Evolutionary conservation across 768 basidiomycete species (phyloP), one percentile per base, ranked within the genome.

Genomic region (Omphalotus guepiniiformis): DNA sequence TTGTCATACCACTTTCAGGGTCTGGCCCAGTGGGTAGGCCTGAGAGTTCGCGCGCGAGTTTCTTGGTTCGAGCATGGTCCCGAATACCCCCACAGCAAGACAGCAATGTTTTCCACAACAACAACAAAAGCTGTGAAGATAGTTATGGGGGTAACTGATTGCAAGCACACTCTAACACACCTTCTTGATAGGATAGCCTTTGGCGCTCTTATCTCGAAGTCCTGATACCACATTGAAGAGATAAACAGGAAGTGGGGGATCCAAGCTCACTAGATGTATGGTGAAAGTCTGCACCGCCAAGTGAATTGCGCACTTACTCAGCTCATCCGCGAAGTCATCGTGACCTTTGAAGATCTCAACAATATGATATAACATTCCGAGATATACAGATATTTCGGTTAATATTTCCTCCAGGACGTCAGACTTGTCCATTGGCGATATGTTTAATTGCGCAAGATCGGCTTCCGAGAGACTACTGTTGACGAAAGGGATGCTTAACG

Each of bases 181-280:
- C 79, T 97, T 97, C 70, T 98, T 99, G 57, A 96, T 88, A 0
- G 96, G 96, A 66, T 96, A 99, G 4, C 91, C 91, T 60, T 90
- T 93, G 2, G 92, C 88, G 59, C 87, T 88, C 69, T 93, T 92
- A 63, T 98, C 95, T 55, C 91, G 83, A 34, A 97, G 70, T 34
- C 85, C 83, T 19, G 92, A 85, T n/a, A 97, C 85, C 39, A 93
- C 78, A 45, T 86, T 85, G 70, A 96, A 91, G 15, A 98, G 72
- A 59, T 93, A 93, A 6, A 95, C 83, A 1, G 95, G 94, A 18
- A 98, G 69, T 11, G 96, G 94, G 11, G 94, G 94, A 39, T 95
- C 91, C 68, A 95, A 75, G 55, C 87, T 88, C 94, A 99, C 95
- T 97, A 53, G 22, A 43, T 5, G 37, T 13, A 23, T 50, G 44